Evolutionary conservation across 2,329 filamentous ascomycete genomes (phyloP), one percentile per base, ranked within the genome.

Genomic region (Cladorrhinum sp.): DNA sequence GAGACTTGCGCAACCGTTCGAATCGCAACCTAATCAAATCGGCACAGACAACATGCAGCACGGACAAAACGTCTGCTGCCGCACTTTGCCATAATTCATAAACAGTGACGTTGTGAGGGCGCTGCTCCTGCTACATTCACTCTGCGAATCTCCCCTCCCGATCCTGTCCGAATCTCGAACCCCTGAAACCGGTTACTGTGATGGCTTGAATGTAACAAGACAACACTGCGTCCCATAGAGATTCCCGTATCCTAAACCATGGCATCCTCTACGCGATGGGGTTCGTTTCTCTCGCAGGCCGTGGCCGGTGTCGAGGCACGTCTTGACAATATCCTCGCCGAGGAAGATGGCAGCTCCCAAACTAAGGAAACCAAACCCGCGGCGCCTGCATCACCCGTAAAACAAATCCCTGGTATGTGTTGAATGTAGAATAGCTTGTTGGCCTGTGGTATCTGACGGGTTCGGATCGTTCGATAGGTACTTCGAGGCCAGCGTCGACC

Each of bases 261-360:
- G 81, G 75, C 80, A 65, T 75, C 77, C 64, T 76, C 80, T 33
- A 76, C 75, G 55, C 83, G 84, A 85, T 92, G 90, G 90, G 89
- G 88, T 51, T 86, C 86, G 30, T 89, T 96, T 72, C 82, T 97
- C 62, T 90, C 92, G 66, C 91, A 94, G 75, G 93, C 94, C 65
- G 92, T 98, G 63, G 92, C 93, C 58, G 93, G 93, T 63, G 90
- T 99, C 61, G 95, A 99, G 77, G 96, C 93, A 62, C 87, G 91
- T 49, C 84, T 99, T 62, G 95, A 99, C 74, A 93, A 86, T 55
- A 96, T 99, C 61, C 83, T 99, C 63, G 87, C 92, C 58, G 93
- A 97, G 67, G 87, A 91, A 59, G 86, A 88, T 49, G 84, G 85
- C 53, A 74, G 75, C 30, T 75, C 76, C 8, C 62, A 67, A 33